phyloP scores from a whole-genome alignment of 345 rosid genomes.

The Hibiscus tridactylites region DNA sequence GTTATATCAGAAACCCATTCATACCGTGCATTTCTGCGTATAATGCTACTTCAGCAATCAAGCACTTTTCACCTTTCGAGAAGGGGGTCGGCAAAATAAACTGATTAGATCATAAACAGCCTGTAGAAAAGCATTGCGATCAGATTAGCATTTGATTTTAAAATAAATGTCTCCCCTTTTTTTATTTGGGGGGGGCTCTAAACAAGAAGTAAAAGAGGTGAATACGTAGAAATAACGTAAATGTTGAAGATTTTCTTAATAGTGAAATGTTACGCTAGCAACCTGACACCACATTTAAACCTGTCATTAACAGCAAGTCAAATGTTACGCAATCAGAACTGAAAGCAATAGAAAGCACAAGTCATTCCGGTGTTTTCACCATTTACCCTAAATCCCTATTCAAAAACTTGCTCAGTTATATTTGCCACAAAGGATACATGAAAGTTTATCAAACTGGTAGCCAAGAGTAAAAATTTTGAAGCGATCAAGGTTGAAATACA shows the following conservation, averaged over 20 bases:
- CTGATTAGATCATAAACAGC: conserved; percentile 95
- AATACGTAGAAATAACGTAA: neutral
- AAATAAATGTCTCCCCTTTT: neutral
- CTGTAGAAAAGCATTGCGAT: conserved; percentile 31
- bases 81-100: conserved; percentile 80
- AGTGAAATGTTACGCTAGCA: conserved; percentile 80
- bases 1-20: conserved; percentile 9
- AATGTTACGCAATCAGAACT: neutral
- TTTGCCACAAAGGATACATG: neutral
- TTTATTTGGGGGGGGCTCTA: too few species aligned
- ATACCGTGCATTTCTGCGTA: neutral
- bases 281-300: conserved; percentile 38
- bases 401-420: neutral
- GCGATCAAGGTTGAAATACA: neutral
- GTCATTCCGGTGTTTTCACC: neutral
- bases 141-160: neutral
- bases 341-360: neutral
- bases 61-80: conserved; percentile 73
- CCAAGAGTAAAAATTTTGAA: neutral
- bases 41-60: conserved; percentile 15
- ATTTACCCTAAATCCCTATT: neutral
- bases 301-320: neutral
- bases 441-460: neutral
- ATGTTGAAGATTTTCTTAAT: neutral
- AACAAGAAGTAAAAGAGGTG: neutral